A percentile compares a stretch with the other conserved stretches of the same genome.
phyloP scores from a whole-genome alignment of 2,329 filamentous ascomycete genomes.

The Monilinia aucupariae region DNA sequence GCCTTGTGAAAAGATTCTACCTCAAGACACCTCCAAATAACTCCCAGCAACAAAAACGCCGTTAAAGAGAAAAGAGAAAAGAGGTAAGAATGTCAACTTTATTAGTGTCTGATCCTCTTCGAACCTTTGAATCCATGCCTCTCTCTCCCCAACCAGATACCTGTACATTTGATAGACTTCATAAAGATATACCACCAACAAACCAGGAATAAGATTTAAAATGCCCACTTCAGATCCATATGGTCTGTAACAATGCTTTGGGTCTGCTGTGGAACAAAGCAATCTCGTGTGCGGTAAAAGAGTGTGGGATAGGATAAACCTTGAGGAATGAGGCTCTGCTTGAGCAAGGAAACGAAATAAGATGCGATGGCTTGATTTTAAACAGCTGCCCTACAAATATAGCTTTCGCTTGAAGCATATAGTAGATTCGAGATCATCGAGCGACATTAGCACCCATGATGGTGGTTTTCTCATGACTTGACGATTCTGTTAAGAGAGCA shows the following conservation, averaged over 20 bases:
- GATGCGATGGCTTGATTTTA: background rate
- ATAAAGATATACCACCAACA: background rate
- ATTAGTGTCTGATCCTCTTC: no score
- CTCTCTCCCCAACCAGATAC: no score
- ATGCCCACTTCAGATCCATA: background rate
- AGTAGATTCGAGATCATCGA: background rate
- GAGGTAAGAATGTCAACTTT: no score
- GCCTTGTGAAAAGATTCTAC: no score
- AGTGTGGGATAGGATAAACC: background rate
- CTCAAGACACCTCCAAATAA: no score
- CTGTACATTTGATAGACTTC: no score
- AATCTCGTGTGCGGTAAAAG: background rate
- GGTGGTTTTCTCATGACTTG: background rate
- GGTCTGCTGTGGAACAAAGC: background rate
- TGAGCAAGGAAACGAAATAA: background rate
- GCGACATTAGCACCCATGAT: background rate
- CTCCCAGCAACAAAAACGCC: no score
- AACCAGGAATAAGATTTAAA: background rate
- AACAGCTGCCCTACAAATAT: background rate
- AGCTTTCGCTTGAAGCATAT: constrained; percentile 3
- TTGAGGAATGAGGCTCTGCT: background rate
- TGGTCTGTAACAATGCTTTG: background rate
- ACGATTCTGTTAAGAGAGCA: background rate
- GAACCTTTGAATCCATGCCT: no score
- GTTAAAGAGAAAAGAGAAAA: no score